phyloP scores from a whole-genome alignment of 257 asterid species.

The Solanum arcanum region DNA sequence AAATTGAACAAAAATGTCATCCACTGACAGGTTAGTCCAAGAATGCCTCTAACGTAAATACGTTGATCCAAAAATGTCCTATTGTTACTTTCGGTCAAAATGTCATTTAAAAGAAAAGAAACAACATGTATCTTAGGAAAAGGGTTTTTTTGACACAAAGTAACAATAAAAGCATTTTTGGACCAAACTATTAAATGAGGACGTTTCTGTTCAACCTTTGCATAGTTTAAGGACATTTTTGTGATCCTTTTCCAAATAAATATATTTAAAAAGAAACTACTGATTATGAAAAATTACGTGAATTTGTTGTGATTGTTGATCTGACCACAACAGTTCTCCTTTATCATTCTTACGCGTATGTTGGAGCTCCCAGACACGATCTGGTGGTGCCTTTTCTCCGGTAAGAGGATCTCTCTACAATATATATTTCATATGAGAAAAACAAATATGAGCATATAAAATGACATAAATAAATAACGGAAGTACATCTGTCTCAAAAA shows the following conservation, averaged over 20 bases:
- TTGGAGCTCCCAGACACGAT: constrained; percentile 5
- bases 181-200: not conserved
- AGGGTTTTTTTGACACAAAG: not conserved
- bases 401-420: not conserved
- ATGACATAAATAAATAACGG: not conserved
- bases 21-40: not conserved
- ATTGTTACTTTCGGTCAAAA: not conserved
- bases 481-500: not conserved
- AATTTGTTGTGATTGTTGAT: not conserved
- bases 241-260: not conserved
- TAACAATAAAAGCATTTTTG: not conserved
- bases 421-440: not conserved
- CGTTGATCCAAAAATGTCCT: not conserved
- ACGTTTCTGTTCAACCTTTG: not conserved
- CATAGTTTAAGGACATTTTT: not conserved
- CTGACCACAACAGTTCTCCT: not conserved
- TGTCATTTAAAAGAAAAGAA: not conserved
- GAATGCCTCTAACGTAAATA: not conserved
- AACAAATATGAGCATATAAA: not conserved
- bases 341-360: not conserved
- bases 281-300: not conserved
- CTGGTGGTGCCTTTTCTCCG: not conserved
- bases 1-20: not conserved
- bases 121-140: not conserved
- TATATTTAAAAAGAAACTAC: not conserved